Conservation (phyloP, 352 stramenopile species). For the Globisporangium okanoganense region DNA sequence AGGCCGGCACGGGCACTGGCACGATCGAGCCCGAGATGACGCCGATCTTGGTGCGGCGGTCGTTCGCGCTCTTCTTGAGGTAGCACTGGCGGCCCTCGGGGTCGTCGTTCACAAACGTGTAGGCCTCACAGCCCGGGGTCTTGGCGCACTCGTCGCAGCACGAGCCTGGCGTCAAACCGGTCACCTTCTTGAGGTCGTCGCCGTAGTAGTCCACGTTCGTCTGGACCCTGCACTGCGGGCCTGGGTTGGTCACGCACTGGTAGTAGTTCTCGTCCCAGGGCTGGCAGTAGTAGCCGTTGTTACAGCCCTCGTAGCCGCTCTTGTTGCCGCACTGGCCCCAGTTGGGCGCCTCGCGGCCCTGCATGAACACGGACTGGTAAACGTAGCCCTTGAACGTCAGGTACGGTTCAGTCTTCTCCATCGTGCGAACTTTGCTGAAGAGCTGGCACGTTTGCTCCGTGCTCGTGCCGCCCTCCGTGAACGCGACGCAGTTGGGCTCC, state of each 20-base stretch:
- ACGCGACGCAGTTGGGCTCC: neutral
- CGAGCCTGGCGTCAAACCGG: neutral
- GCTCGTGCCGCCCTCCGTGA: neutral
- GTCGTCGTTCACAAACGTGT: neutral
- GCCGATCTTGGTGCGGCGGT: neutral
- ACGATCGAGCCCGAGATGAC: neutral
- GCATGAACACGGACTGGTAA: constrained; percentile 1
- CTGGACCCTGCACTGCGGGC: neutral
- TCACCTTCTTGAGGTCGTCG: neutral
- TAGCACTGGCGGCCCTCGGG: neutral
- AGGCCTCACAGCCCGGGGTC: neutral
- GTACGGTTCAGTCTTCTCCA: neutral
- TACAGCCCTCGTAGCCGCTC: neutral
- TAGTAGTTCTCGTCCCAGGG: neutral
- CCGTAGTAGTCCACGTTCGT: neutral
- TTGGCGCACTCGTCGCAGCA: neutral
- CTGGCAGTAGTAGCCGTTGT: neutral
- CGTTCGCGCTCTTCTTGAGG: neutral
- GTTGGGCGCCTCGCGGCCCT: neutral
- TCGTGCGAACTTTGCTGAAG: neutral
- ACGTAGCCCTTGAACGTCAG: neutral
- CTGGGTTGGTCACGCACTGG: neutral
- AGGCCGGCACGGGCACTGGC: too few species aligned
- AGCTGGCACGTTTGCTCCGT: neutral
- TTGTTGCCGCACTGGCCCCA: neutral